Percentiles rank a stretch among this genome's conserved stretches.
Evolutionary conservation across 257 asterid species (phyloP).

Genomic region (Plantago ovata): DNA sequence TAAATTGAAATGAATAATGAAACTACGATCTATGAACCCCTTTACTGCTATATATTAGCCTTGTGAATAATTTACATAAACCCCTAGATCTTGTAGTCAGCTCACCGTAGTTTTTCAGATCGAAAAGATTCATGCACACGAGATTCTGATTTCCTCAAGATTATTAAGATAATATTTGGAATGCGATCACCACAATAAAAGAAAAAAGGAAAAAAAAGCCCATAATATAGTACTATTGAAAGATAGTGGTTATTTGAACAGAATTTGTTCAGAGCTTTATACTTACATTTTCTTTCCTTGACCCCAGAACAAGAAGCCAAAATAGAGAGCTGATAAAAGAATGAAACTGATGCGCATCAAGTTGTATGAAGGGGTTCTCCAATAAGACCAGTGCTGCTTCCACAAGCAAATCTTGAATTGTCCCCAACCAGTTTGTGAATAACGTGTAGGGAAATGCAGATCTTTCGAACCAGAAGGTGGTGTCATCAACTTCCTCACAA

Average conservation of each 20-base stretch:
- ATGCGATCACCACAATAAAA: background rate
- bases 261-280: background rate
- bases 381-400: conserved; percentile 51
- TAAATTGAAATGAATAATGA: no score
- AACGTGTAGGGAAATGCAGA: conserved; percentile 35
- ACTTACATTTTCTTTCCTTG: conserved; percentile 44
- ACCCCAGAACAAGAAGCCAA: conserved; percentile 30
- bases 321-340: conserved; percentile 32
- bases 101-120: background rate
- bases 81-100: background rate
- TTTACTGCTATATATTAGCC: no score
- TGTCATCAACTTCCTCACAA: conserved; percentile 27
- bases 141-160: background rate
- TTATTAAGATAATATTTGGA: background rate
- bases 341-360: conserved; percentile 31
- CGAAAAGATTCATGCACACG: background rate
- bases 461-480: conserved; percentile 40
- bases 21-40: no score
- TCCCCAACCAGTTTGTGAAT: conserved; percentile 38
- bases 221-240: background rate
- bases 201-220: background rate
- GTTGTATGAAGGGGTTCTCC: conserved; percentile 47
- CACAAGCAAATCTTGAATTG: conserved; percentile 47
- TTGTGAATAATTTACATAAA: background rate
- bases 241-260: background rate